Conservation (phyloP, 768 basidiomycete genomes). For the Sistotremastrum suecicum region DNA sequence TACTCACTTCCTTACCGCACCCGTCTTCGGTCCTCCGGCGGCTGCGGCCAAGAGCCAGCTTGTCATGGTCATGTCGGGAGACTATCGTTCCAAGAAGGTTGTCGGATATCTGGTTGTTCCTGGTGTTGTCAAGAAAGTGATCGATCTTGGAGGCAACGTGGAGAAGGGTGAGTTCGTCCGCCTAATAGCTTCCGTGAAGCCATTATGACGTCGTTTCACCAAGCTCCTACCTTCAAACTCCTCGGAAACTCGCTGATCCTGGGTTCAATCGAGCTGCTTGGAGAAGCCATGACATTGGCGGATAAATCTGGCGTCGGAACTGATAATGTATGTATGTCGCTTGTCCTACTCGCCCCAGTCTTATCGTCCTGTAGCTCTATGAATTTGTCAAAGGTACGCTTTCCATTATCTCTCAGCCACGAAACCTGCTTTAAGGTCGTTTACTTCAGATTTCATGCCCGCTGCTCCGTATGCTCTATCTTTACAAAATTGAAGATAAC, state of each 20-base stretch:
- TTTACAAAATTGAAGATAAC: background rate
- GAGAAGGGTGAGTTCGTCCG: conserved; percentile 45
- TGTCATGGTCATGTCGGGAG: conserved; percentile 66
- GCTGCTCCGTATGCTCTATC: conserved; percentile 7
- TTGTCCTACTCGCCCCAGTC: background rate
- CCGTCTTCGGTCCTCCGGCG: conserved; percentile 62
- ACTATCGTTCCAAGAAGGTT: conserved; percentile 71
- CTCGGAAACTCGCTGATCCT: conserved; percentile 71
- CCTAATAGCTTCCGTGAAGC: background rate
- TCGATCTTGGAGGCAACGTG: conserved; percentile 75
- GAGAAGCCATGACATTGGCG: conserved; percentile 73
- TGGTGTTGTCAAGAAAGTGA: conserved; percentile 57
- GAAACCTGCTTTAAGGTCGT: background rate
- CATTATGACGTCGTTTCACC: background rate
- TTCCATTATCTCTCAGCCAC: background rate
- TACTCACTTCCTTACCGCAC: conserved; percentile 55
- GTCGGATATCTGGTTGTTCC: conserved; percentile 68
- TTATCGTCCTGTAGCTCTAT: conserved; percentile 11
- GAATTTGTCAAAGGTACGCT: conserved; percentile 40
- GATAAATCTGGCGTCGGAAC: conserved; percentile 73
- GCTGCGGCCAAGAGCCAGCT: conserved; percentile 54
- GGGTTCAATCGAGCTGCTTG: conserved; percentile 63
- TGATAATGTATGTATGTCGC: conserved; percentile 26
- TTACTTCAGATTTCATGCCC: conserved; percentile 3
- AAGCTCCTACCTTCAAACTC: conserved; percentile 61